Base-by-base conservation (phyloP, 2,329 filamentous ascomycete species). In the Plectosphaerella plurivora region DNA sequence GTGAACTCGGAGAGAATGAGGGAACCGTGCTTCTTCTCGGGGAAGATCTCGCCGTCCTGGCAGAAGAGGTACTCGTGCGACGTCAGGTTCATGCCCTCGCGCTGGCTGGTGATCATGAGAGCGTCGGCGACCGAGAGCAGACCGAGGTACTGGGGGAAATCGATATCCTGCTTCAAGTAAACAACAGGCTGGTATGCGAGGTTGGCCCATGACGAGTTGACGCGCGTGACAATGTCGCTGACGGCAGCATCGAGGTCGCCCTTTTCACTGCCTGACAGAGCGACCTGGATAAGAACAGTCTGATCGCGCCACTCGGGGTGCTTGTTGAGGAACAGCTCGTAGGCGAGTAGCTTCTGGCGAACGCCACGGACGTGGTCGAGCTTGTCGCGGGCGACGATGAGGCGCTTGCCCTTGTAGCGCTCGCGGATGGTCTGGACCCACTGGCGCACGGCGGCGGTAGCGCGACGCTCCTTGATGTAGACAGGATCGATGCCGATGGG, bases 41-140 rank as follows among this genome's bases (percentile, higher is more conserved):
- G 75, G 56, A 82, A 72, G 49, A 79, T 77, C 59, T 82, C 82
- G 41, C 92, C 92, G 63, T 97, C 93, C 65, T 97, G 93, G 64
- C 92, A 97, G 59, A 90, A 89, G 35, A 97, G 81, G 64, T 91
- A 97, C 67, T 97, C 93, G 66, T 97, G 94, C 6, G 89, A 92
- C 0, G 93, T 97, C 52, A 97, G 72, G 66, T 97, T 97, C 94
- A 97, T 97, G 57, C 93, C 93, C 68, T 97, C 93, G 50, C 94
- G 90, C 61, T 97, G 84, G 65, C 91, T 95, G 2, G 93, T 95
- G 63, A 97, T 94, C 83, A 97, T 94, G 48, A 97, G 76, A 3
- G 88, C 89, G 71, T 97, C 92, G 2, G 93, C 94, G 50, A 95
- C 87, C 3, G 90, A 91, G 46, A 97, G 79, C 8, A 97, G 76